These are phyloP conservation scores for Hanseniaspora meyeri DNA, from an alignment of 805 yeast genomes.

Conservation along the genomic window DNA sequence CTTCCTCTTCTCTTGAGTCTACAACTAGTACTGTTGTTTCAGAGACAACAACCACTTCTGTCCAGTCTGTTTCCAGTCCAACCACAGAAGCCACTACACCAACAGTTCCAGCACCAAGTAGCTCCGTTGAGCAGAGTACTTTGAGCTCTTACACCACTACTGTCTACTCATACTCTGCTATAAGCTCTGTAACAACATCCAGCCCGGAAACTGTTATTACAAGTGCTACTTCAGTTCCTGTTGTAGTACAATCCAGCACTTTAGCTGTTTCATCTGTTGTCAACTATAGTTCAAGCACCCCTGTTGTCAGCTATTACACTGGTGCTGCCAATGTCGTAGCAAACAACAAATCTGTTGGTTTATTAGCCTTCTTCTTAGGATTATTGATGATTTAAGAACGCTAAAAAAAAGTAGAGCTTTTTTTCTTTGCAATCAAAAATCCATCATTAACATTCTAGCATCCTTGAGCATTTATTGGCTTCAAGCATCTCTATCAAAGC, in stretches of 20 bases:
- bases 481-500: no score
- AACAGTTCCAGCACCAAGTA: neutral
- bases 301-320: neutral
- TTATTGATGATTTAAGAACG: neutral
- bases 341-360: neutral
- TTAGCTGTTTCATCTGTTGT: conserved; percentile 21
- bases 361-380: neutral
- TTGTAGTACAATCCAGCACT: neutral
- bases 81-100: neutral
- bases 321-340: neutral
- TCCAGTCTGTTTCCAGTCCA: neutral
- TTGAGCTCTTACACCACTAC: neutral
- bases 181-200: neutral
- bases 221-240: neutral
- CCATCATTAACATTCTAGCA: neutral
- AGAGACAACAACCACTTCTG: neutral
- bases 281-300: neutral
- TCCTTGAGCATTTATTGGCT: neutral
- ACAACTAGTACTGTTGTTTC: neutral
- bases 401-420: neutral
- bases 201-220: neutral
- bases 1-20: conserved; percentile 1
- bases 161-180: neutral
- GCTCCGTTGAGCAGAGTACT: neutral
- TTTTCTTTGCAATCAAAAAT: no score